A percentile compares a stretch with the other conserved stretches of the same genome.
Evolutionary conservation across 176 grass and related monocot genomes (phyloP).

Genomic region (Cymbopogon citratus): DNA sequence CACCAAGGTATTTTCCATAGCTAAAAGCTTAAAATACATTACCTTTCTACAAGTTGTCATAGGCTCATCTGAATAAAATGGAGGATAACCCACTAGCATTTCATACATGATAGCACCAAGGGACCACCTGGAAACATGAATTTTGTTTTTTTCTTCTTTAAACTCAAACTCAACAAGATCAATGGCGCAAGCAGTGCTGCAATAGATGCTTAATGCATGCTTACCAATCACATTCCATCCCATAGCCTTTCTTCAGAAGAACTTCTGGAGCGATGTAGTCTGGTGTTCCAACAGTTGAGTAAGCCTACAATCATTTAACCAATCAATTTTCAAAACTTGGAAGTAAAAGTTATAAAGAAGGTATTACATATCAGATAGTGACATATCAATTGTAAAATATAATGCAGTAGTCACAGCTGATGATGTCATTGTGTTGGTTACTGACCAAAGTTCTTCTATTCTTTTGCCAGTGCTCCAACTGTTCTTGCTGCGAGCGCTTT

Average conservation of each 20-base stretch:
- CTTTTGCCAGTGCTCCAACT: slow-evolving; percentile 95
- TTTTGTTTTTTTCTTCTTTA: neutral
- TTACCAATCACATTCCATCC: slow-evolving; percentile 98
- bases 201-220: slow-evolving; percentile 29
- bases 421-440: slow-evolving; percentile 1
- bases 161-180: slow-evolving; percentile 13
- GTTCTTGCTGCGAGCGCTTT: slow-evolving; percentile 84
- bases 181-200: neutral
- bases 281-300: slow-evolving; percentile 97
- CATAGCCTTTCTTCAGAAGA: slow-evolving; percentile 97
- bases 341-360: neutral
- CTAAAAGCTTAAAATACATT: slow-evolving; percentile 10
- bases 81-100: slow-evolving; percentile 97
- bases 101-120: slow-evolving; percentile 99
- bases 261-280: slow-evolving; percentile 99
- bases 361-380: neutral
- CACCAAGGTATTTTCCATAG: neutral
- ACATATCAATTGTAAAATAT: neutral
- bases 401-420: neutral
- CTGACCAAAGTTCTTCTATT: slow-evolving; percentile 96
- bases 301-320: slow-evolving; percentile 55
- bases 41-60: slow-evolving; percentile 99
- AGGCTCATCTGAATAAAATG: slow-evolving; percentile 96
- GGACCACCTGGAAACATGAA: slow-evolving; percentile 75
- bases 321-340: neutral